These are phyloP conservation scores for Salisapilia sapeloensis DNA, from an alignment of 352 stramenopile genomes.

Conservation along the genomic window DNA sequence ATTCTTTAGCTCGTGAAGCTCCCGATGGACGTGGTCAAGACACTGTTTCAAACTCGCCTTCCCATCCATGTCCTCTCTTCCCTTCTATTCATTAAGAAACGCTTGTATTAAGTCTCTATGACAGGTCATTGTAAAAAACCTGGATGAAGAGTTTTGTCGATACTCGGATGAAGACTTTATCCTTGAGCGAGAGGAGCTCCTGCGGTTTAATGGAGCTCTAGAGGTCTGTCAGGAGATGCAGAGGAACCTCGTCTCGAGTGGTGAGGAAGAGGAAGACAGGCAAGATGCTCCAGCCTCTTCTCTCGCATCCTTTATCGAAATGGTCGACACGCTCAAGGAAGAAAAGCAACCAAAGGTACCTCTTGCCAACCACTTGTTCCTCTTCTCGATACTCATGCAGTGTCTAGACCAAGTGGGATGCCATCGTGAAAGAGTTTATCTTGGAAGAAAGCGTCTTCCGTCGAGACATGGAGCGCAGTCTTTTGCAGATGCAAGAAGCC, in stretches of 20 bases:
- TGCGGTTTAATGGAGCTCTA: slow-evolving; percentile 1
- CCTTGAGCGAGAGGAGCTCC: slow-evolving; percentile 47
- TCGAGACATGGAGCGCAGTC: slow-evolving; percentile 47
- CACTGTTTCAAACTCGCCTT: slow-evolving; percentile 38
- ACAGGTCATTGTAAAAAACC: slow-evolving; percentile 44
- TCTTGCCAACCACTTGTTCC: background rate
- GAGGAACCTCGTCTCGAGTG: background rate
- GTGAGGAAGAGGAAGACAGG: slow-evolving; percentile 2
- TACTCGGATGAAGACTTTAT: slow-evolving; percentile 49
- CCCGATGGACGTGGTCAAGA: slow-evolving; percentile 8
- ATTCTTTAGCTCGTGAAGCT: slow-evolving; percentile 11
- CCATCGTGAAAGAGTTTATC: slow-evolving; percentile 17
- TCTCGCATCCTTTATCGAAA: slow-evolving; percentile 23
- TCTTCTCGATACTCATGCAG: background rate
- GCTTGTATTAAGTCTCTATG: background rate
- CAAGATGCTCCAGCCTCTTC: slow-evolving; percentile 7
- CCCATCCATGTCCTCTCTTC: slow-evolving; percentile 28
- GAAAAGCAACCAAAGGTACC: slow-evolving; percentile 39
- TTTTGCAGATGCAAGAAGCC: slow-evolving; percentile 26
- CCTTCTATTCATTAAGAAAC: background rate
- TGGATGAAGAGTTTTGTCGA: slow-evolving; percentile 24
- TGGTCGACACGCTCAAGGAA: slow-evolving; percentile 32
- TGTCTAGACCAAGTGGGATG: slow-evolving; percentile 27
- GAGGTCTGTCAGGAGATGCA: background rate
- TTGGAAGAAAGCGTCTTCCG: slow-evolving; percentile 27